Base-by-base conservation (phyloP, 345 rosid genomes). In the Rhodomyrtus tomentosa region DNA sequence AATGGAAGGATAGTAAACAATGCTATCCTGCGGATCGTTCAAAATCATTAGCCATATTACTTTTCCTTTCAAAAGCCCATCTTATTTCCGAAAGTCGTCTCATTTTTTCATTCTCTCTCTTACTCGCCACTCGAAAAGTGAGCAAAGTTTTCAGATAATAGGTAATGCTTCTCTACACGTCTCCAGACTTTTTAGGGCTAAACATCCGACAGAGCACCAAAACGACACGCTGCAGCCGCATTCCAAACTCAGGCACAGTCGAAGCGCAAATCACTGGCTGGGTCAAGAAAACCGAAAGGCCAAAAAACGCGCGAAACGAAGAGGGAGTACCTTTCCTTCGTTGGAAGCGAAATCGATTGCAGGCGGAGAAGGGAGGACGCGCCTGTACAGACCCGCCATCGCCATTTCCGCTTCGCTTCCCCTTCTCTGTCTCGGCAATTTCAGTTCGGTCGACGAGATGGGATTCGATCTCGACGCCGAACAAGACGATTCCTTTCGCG, bases 321-420 rank as follows among this genome's bases (percentile, higher is more conserved):
- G 80, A 51, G 7, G 81, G 42, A 83, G 68, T 80, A 93, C 98
- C 95, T 93, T 95, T 50, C 98, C 96, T 88, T 93, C 92, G 18
- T 90, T 55, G 62, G 98, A 94, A 83, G 98, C 93, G 87, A 95
- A 95, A 29, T 94, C 98, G 40, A 95, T 88, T 3, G 96, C 98
- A 22, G 95, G 96, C 73, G 96, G 98, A 27, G 98, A 92, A 15
- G 94, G 91, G 49, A 95, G 98, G 14, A 86, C 80, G 5, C 95
- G 89, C 24, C 94, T 87, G 85, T 94, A 94, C 88, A 94, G 86
- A 27, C 98, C 92, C n/a, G 93, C 95, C 93, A 89, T 91, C 13
- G 94, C 93, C 93, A 94, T 94, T 83, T 48, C 84, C 27, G 18
- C 45, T 10, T 51, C 40, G 21, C 82, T 40, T 48, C 51, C 82